A percentile compares a stretch with the other conserved stretches of the same genome.
These are phyloP conservation scores for Talaromyces sp. DNA, from an alignment of 2,329 filamentous ascomycete species.

Conservation along the genomic window DNA sequence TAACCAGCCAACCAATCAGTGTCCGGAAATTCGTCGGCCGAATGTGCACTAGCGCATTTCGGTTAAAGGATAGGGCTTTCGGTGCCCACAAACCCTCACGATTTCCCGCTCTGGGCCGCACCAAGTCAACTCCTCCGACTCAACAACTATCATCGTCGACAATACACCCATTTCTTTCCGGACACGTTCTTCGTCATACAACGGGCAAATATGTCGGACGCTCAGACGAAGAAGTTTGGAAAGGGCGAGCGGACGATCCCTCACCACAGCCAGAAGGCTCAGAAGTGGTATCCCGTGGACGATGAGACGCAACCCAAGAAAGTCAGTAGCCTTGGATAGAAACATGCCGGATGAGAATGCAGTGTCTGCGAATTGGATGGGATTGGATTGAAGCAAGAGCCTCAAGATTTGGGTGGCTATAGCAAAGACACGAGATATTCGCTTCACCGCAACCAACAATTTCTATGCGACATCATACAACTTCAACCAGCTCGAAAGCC, in stretches of 20 bases:
- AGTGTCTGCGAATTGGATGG: constrained; percentile 13
- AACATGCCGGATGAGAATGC: neutral
- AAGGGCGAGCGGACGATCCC: constrained; percentile 92
- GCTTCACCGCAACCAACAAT: constrained; percentile 15
- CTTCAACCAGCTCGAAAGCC: neutral
- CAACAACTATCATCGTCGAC: constrained; percentile 43
- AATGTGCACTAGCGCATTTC: constrained; percentile 38
- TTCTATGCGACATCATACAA: neutral
- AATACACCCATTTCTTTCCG: constrained; percentile 35
- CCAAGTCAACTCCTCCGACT: constrained; percentile 34
- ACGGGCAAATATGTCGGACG: constrained; percentile 55
- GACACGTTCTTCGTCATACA: constrained; percentile 38
- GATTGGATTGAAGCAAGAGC: neutral
- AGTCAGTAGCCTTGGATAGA: constrained; percentile 62
- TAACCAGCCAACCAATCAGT: constrained; percentile 13
- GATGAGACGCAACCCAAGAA: constrained; percentile 86
- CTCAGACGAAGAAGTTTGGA: constrained; percentile 90
- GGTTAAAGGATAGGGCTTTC: constrained; percentile 41
- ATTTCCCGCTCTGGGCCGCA: constrained; percentile 36
- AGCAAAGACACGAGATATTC: constrained; percentile 21
- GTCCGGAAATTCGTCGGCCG: constrained; percentile 17
- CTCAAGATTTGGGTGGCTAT: neutral
- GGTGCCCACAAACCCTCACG: constrained; percentile 43
- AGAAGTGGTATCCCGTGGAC: constrained; percentile 98
- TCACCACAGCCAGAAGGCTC: constrained; percentile 82